Base-by-base conservation (phyloP, 768 basidiomycete species). In the Leccinellum albellum region DNA sequence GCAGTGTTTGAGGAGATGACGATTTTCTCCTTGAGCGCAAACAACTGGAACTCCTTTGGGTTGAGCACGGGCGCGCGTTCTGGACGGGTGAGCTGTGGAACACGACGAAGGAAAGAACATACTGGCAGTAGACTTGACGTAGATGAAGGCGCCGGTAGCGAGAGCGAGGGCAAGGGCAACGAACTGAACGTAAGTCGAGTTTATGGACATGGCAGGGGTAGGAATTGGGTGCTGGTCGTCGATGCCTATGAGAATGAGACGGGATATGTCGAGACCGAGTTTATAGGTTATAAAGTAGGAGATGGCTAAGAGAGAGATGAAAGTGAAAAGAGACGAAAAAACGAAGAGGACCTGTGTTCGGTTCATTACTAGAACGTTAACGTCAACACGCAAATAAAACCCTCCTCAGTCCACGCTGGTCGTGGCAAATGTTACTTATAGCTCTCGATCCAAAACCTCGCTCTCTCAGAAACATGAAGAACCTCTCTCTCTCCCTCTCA, bases 1-100 rank as follows among this genome's bases (percentile, higher is more conserved):
- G 97, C 96, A 37, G 97, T 99, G 76, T 99, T 99, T 61, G 90
- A 91, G 8, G 95, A 98, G 54, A 98, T 79, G 64, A 83, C 76
- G 48, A 84, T 86, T 74, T 96, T 97, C 64, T 91, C 81, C 53
- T 77, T 74, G 56, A 99, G 83, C 26, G 89, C 81, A 76, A 91
- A 98, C 61, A 87, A 79, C 64, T 88, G 81, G 89, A 94, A 99
- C 55, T 78, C 77, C 60, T 78, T 78, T 15, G 93, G 82, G 73
- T 91, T 80, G 54, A 96, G 78, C 6, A 84, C 84, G 21, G 88
- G 86, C 64, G 85, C 86, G 32, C 83, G 79, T 66, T 80, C 88
- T 90, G 68, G 2, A 55, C 23, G 54, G 40, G 46, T 37, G 28
- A 53, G 29, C 29, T 15, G 9, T 24, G 46, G 7, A 31, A 57